Conservation (phyloP, 2,329 filamentous ascomycete species). For the Aureobasidium sp. region DNA sequence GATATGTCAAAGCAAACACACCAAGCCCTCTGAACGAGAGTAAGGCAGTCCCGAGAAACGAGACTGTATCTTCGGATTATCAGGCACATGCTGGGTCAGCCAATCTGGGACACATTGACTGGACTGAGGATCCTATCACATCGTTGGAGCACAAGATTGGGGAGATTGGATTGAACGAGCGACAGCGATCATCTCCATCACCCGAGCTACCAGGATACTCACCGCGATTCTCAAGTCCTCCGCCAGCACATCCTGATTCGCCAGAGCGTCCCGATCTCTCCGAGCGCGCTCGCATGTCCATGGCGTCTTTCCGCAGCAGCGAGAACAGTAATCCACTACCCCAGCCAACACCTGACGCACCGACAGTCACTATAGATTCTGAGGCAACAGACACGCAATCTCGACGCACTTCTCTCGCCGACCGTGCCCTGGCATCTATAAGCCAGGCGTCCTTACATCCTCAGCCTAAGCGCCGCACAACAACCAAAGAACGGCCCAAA, state of each 20-base stretch:
- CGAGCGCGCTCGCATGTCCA: constrained; percentile 39
- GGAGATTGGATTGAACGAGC: not conserved
- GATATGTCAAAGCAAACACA: not conserved
- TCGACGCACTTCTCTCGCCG: constrained; percentile 48
- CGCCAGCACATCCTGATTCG: constrained; percentile 17
- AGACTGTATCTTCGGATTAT: not conserved
- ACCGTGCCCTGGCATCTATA: constrained; percentile 78
- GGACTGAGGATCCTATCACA: not conserved
- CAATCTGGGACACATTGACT: not conserved
- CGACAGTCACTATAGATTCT: constrained; percentile 9
- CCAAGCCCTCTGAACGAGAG: not conserved
- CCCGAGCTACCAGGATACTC: not conserved
- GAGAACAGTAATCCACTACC: constrained; percentile 16
- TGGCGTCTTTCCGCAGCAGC: constrained; percentile 25
- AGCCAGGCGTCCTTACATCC: constrained; percentile 43
- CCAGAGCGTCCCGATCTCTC: constrained; percentile 31
- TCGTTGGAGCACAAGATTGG: not conserved
- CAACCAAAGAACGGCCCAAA: constrained; percentile 16
- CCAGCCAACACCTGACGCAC: constrained; percentile 20
- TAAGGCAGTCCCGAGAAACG: not conserved
- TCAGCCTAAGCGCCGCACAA: not conserved
- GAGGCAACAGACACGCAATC: not conserved
- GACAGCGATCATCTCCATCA: not conserved
- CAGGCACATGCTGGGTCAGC: not conserved
- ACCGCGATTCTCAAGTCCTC: not conserved